Conservation (phyloP, 2,329 filamentous ascomycete genomes). For the Coniochaeta sp. region DNA sequence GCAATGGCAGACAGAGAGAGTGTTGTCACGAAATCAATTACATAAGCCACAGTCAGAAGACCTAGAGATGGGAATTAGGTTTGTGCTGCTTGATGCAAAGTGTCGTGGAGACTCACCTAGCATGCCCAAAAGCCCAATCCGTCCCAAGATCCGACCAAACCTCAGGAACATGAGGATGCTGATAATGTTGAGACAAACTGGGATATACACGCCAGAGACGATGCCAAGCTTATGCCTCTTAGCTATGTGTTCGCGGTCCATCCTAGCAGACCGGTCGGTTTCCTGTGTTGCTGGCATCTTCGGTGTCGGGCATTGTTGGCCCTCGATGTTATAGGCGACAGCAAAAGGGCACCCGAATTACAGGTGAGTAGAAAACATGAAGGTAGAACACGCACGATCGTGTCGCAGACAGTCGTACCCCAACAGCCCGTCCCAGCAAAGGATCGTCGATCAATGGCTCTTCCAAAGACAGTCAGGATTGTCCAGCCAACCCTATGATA, state of each 20-base stretch:
- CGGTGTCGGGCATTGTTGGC: background rate
- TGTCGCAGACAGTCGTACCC: background rate
- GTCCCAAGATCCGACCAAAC: slow-evolving; percentile 77
- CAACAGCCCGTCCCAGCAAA: background rate
- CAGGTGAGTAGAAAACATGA: background rate
- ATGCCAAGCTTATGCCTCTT: slow-evolving; percentile 61
- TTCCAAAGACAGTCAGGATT: background rate
- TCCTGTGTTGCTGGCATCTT: background rate
- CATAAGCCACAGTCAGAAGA: slow-evolving; percentile 67
- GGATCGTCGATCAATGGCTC: background rate
- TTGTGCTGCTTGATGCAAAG: slow-evolving; percentile 9
- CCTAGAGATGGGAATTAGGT: slow-evolving; percentile 32
- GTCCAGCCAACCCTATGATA: background rate
- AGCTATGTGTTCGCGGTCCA: slow-evolving; percentile 23
- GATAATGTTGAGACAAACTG: slow-evolving; percentile 80
- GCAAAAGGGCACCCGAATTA: background rate
- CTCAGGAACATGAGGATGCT: slow-evolving; percentile 90
- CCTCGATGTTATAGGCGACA: background rate
- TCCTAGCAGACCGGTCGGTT: slow-evolving; percentile 8
- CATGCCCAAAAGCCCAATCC: slow-evolving; percentile 72
- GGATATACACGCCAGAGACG: slow-evolving; percentile 76
- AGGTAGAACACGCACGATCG: background rate
- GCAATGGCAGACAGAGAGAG: slow-evolving; percentile 84
- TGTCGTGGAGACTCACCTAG: slow-evolving; percentile 47
- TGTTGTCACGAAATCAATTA: slow-evolving; percentile 75